phyloP scores from a whole-genome alignment of 2,329 filamentous ascomycete genomes.

The Ilyonectria mors-panacis region DNA sequence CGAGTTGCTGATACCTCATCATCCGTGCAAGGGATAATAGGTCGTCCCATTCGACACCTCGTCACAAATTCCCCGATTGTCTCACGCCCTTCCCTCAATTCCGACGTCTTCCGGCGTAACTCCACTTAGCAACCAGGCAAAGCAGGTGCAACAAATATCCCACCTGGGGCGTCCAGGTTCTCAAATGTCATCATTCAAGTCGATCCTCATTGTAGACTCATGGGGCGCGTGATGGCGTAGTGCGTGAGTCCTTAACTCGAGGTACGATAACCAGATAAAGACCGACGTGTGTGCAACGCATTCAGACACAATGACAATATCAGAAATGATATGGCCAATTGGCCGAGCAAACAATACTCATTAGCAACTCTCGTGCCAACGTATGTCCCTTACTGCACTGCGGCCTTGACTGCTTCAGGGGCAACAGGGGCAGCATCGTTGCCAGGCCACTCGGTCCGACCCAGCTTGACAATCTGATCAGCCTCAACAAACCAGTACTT shows the following conservation, averaged over 20 bases:
- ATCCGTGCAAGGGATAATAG: background rate
- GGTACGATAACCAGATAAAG: background rate
- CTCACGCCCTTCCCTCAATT: conserved; percentile 27
- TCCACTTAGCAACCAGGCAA: background rate
- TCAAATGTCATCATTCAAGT: background rate
- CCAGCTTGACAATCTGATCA: conserved; percentile 76
- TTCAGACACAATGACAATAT: background rate
- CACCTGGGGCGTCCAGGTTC: background rate
- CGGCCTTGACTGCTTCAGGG: conserved; percentile 25
- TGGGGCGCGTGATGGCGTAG: background rate
- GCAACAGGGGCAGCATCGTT: conserved; percentile 33
- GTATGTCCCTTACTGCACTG: conserved; percentile 1
- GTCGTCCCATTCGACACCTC: conserved; percentile 6
- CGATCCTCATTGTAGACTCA: background rate
- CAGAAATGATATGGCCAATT: background rate
- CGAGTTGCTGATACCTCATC: background rate
- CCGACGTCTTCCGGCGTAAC: background rate
- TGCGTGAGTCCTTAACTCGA: background rate
- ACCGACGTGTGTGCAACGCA: background rate
- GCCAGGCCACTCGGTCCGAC: conserved; percentile 70
- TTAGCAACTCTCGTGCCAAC: background rate
- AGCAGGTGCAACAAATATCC: background rate
- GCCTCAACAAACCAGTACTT: conserved; percentile 74
- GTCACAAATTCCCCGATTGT: conserved; percentile 13
- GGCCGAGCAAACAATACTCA: background rate